Conservation (phyloP, 768 basidiomycete species). For the Polyporus arcularius region DNA sequence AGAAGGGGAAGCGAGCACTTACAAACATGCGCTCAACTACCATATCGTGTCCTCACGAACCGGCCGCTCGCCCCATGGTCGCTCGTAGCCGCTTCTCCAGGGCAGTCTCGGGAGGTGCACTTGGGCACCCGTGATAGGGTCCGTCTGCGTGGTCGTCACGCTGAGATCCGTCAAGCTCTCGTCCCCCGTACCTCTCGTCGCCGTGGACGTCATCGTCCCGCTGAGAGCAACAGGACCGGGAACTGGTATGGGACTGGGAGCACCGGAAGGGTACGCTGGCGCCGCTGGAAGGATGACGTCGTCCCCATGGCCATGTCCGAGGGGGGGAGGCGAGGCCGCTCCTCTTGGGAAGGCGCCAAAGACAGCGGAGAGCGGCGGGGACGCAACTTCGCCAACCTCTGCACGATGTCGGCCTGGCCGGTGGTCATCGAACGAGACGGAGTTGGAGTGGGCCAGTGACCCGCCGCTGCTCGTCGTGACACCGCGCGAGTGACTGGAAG, state of each 20-base stretch:
- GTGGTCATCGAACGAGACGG: conserved; percentile 57
- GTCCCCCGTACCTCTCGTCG: conserved; percentile 20
- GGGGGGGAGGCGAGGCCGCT: conserved; percentile 11
- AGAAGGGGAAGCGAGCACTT: background rate
- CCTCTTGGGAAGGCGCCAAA: conserved; percentile 3
- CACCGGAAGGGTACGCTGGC: conserved; percentile 8
- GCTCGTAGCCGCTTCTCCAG: conserved; percentile 19
- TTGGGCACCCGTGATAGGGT: conserved; percentile 34
- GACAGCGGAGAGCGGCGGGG: conserved; percentile 35
- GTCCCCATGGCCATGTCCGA: conserved; percentile 2
- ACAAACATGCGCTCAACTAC: conserved; percentile 1
- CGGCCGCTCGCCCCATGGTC: conserved; percentile 12
- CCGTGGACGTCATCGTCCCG: conserved; percentile 28
- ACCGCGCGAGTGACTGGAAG: conserved; percentile 36
- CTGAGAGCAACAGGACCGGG: conserved; percentile 7
- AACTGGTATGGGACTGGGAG: conserved; percentile 2
- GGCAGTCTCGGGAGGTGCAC: conserved; percentile 32
- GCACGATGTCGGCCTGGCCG: conserved; percentile 15
- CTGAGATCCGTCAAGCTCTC: conserved; percentile 29
- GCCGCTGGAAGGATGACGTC: background rate
- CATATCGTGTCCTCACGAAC: conserved; percentile 21
- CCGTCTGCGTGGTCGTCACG: conserved; percentile 35
- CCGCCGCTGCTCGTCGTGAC: conserved; percentile 22
- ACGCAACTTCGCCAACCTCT: conserved; percentile 23
- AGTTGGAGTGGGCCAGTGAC: conserved; percentile 50